These are phyloP conservation scores for Mycena metata DNA, from an alignment of 768 basidiomycete genomes.

Conservation along the genomic window DNA sequence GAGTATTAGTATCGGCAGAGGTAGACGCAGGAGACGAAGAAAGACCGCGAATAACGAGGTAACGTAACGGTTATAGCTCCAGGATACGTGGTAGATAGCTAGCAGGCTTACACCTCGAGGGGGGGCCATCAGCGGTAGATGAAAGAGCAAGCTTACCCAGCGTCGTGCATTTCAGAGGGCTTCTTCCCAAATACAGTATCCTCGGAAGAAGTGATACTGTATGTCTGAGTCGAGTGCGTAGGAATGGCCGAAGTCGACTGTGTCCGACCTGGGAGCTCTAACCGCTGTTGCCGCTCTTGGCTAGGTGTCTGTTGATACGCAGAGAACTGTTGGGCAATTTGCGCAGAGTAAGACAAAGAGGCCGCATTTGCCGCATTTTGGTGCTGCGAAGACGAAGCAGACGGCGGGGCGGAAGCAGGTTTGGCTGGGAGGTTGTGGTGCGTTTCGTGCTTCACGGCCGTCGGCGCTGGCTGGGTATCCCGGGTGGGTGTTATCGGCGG, in stretches of 20 bases:
- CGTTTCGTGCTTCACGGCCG: conserved; percentile 28
- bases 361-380: conserved; percentile 35
- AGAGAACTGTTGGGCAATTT: conserved; percentile 76
- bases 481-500: conserved; percentile 39
- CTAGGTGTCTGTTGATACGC: conserved; percentile 75
- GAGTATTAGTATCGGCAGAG: conserved; percentile 39
- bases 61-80: conserved; percentile 49
- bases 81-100: conserved; percentile 50
- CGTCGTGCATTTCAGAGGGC: conserved; percentile 83
- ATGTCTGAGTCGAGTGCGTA: conserved; percentile 46
- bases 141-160: conserved; percentile 73
- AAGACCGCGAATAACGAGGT: conserved; percentile 45
- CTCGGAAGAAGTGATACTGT: conserved; percentile 36
- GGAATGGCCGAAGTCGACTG: conserved; percentile 44
- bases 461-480: conserved; percentile 25
- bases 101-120: conserved; percentile 42
- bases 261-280: conserved; percentile 43
- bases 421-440: conserved; percentile 35
- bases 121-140: conserved; percentile 33
- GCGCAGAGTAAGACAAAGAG: conserved; percentile 70
- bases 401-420: conserved; percentile 32
- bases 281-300: conserved; percentile 69
- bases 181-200: conserved; percentile 68
- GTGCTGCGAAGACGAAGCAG: conserved; percentile 37
- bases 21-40: conserved; percentile 40